Conservation (phyloP, 352 stramenopile species). For the Phytophthora sp. region DNA sequence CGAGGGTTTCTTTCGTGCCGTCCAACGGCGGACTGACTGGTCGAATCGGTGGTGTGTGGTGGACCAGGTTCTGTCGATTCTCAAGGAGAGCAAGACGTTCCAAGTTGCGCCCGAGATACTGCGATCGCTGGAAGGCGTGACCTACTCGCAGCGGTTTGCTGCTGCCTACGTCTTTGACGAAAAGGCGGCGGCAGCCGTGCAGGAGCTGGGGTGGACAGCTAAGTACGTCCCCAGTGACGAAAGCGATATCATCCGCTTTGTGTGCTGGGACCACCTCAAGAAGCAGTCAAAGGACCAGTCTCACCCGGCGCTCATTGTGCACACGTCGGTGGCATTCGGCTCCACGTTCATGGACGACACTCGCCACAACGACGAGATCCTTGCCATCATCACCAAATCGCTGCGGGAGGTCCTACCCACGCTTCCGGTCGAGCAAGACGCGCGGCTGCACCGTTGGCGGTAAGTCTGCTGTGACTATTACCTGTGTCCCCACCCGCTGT, state of each 20-base stretch:
- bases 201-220: slow-evolving; percentile 61
- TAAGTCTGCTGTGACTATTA: slow-evolving; percentile 21
- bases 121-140: slow-evolving; percentile 47
- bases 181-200: slow-evolving; percentile 37
- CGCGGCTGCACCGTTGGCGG: slow-evolving; percentile 71
- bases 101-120: slow-evolving; percentile 29
- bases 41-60: slow-evolving; percentile 10
- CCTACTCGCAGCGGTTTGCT: slow-evolving; percentile 76
- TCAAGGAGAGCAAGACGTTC: slow-evolving; percentile 57
- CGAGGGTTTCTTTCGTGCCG: slow-evolving; percentile 9
- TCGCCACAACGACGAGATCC: slow-evolving; percentile 57
- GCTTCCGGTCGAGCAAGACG: slow-evolving; percentile 49
- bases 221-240: slow-evolving; percentile 64
- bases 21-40: not conserved
- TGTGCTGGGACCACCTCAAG: slow-evolving; percentile 83
- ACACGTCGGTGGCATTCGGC: slow-evolving; percentile 71
- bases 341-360: slow-evolving; percentile 63
- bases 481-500: not conserved
- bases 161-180: slow-evolving; percentile 68
- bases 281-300: slow-evolving; percentile 28
- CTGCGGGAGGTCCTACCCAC: slow-evolving; percentile 64
- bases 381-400: slow-evolving; percentile 52
- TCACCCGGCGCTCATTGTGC: slow-evolving; percentile 51
- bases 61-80: slow-evolving; percentile 53
- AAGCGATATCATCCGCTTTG: slow-evolving; percentile 71